These are phyloP conservation scores for Setomelanomma holmii DNA, from an alignment of 2,329 filamentous ascomycete species.

Conservation along the genomic window DNA sequence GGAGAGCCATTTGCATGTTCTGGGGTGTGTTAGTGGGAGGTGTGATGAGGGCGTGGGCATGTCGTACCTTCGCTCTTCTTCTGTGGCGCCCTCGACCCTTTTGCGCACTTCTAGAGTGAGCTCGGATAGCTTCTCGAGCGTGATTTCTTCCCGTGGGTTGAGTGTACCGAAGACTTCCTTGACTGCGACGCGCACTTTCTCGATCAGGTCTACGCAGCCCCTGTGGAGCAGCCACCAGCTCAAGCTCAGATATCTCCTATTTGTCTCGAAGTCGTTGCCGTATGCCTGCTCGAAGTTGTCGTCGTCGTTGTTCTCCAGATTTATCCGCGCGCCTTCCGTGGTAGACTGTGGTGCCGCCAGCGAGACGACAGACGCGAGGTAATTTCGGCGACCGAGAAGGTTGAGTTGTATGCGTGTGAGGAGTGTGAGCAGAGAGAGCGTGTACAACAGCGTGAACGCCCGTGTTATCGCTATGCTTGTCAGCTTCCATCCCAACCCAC, in stretches of 20 bases:
- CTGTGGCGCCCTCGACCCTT: conserved; percentile 78
- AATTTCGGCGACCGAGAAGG: conserved; percentile 91
- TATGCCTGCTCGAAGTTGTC: conserved; percentile 82
- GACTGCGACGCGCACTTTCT: conserved; percentile 83
- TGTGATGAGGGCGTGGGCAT: background rate
- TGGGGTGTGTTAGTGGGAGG: conserved; percentile 23
- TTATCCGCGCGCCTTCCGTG: conserved; percentile 76
- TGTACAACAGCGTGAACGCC: conserved; percentile 91
- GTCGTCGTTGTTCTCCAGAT: conserved; percentile 91
- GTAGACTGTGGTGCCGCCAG: conserved; percentile 74
- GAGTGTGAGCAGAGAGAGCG: conserved; percentile 84
- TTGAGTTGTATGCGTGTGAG: conserved; percentile 96
- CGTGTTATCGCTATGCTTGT: conserved; percentile 76
- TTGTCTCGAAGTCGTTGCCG: conserved; percentile 94
- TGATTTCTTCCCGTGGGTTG: conserved; percentile 87
- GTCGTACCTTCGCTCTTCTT: conserved; percentile 64
- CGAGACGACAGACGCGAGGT: conserved; percentile 92
- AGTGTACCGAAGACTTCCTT: conserved; percentile 87
- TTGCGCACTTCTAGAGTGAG: conserved; percentile 84
- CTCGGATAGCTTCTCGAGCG: conserved; percentile 78
- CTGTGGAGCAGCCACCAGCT: conserved; percentile 97
- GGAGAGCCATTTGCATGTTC: conserved; percentile 75
- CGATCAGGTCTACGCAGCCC: conserved; percentile 84
- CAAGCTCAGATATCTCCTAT: conserved; percentile 92
- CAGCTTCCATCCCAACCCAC: conserved; percentile 19